Conservation (phyloP, 225 moss, liverwort and hornwort species). For the Climacium dendroides region DNA sequence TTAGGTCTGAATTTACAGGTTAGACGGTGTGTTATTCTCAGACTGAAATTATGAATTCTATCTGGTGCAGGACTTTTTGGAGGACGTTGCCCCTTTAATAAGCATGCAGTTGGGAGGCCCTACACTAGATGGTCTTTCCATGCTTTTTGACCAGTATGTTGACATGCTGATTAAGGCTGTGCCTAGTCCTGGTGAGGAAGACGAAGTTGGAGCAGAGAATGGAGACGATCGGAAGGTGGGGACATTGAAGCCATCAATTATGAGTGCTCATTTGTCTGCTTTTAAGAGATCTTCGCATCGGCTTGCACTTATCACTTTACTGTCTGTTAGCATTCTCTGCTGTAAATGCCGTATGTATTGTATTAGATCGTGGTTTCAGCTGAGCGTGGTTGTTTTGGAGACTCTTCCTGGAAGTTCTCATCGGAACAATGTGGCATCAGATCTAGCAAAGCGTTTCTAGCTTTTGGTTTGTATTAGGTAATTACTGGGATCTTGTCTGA, state of each 20-base stretch:
- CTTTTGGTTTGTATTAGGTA: background rate
- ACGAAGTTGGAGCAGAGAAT: conserved; percentile 47
- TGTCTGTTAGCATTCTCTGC: background rate
- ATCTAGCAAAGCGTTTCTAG: background rate
- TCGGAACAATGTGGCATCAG: background rate
- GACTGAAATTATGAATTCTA: background rate
- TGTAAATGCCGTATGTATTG: background rate
- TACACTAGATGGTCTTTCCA: conserved; percentile 73
- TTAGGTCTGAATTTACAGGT: background rate
- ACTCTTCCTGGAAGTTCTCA: background rate
- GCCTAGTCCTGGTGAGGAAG: conserved; percentile 68
- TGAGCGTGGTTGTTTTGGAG: background rate
- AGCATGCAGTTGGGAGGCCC: conserved; percentile 89
- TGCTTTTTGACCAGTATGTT: conserved; percentile 77
- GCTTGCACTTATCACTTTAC: background rate
- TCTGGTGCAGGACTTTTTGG: conserved; percentile 80
- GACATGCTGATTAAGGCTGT: conserved; percentile 83
- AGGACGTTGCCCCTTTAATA: conserved; percentile 89
- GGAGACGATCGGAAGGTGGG: conserved; percentile 46
- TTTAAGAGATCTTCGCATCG: background rate
- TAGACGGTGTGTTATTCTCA: background rate
- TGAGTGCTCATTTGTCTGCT: background rate
- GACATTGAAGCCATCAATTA: background rate
- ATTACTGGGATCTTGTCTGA: background rate
- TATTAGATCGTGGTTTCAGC: background rate